phyloP scores from a whole-genome alignment of 768 basidiomycete species.

The Hypholoma fasciculare region DNA sequence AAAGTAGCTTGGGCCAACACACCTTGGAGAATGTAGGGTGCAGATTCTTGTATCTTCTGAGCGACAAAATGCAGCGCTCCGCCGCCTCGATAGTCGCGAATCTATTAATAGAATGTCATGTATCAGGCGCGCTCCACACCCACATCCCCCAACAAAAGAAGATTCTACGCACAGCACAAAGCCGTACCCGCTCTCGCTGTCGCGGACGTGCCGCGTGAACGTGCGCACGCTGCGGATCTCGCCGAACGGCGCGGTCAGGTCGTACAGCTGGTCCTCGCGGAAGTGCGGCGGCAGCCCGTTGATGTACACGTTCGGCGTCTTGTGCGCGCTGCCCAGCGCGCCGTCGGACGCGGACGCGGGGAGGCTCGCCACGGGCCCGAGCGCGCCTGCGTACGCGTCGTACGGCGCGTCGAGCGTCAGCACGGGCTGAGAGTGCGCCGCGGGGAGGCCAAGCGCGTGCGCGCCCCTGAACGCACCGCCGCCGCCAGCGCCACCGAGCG shows the following conservation, averaged over 20 bases:
- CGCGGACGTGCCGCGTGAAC: constrained; percentile 81
- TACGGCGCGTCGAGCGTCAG: constrained; percentile 11
- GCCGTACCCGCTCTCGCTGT: constrained; percentile 72
- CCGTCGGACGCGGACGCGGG: constrained; percentile 16
- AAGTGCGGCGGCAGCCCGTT: constrained; percentile 85
- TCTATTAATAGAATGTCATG: constrained; percentile 33
- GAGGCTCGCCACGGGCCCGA: constrained; percentile 6
- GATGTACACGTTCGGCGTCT: constrained; percentile 84
- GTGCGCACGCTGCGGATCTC: constrained; percentile 76
- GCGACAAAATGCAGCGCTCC: constrained; percentile 68
- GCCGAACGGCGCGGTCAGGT: constrained; percentile 72
- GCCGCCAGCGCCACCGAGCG: constrained; percentile 2
- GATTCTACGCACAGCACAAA: constrained; percentile 79
- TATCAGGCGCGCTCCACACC: background rate
- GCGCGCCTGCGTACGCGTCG: background rate
- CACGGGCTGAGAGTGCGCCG: constrained; percentile 12
- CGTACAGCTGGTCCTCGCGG: constrained; percentile 76
- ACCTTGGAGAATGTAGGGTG: constrained; percentile 91
- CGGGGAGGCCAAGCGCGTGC: constrained; percentile 10
- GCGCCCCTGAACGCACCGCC: background rate
- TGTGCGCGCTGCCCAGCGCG: constrained; percentile 22
- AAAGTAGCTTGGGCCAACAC: background rate
- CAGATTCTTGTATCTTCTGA: constrained; percentile 72
- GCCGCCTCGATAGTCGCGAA: constrained; percentile 70
- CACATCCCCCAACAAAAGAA: background rate